Evolutionary conservation across 148 eudicot genomes (phyloP), one percentile per base, ranked within the genome.

Genomic region (Dianthus caryophyllus): DNA sequence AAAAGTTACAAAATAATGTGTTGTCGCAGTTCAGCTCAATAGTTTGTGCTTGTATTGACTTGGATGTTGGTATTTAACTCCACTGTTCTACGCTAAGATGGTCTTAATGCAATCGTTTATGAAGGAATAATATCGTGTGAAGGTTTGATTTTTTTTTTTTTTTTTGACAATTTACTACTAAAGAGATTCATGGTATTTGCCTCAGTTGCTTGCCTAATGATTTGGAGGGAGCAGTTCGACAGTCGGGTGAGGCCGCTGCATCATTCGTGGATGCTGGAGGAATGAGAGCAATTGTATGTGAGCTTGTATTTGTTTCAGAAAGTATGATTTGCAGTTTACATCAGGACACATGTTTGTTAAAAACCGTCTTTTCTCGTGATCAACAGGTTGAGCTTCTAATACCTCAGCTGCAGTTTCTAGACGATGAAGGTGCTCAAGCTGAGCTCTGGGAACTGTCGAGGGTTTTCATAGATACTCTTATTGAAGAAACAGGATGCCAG

Each of bases 171-270:
- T n/a, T n/a, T n/a, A n/a, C n/a, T n/a, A n/a, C 27, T 18, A 71
- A 50, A 5, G 6, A 22, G 26, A 36, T 59, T 58, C 21, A n/a
- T 66, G 15, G 46, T 21, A 54, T 76, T 44, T 84, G 66, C 67
- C 66, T 63, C 91, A 94, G 99, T 76, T 94, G 97, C 77, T 75
- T 94, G 83, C 99, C 99, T 75, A 76, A 85, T 70, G 83, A 90
- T 78, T 77, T 94, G 89, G 96, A 79, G 87, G 99, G 96, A 71
- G 99, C 99, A 22, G 99, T 94, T 67, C 86, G 86, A 73, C 99
- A 94, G 69, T 88, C 99, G 43, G 68, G 97, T 68, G 80, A 83
- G 81, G 97, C 99, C 68, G 73, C 75, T 51, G 99, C 99, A 21
- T 71, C 71, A 66, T 94, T 94, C 66, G 91, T 90, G 50, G 77